Percentiles rank a stretch among this genome's conserved stretches.
Evolutionary conservation across 202 grass and related monocot species (phyloP).

Genomic region (Elaeis oleifera): DNA sequence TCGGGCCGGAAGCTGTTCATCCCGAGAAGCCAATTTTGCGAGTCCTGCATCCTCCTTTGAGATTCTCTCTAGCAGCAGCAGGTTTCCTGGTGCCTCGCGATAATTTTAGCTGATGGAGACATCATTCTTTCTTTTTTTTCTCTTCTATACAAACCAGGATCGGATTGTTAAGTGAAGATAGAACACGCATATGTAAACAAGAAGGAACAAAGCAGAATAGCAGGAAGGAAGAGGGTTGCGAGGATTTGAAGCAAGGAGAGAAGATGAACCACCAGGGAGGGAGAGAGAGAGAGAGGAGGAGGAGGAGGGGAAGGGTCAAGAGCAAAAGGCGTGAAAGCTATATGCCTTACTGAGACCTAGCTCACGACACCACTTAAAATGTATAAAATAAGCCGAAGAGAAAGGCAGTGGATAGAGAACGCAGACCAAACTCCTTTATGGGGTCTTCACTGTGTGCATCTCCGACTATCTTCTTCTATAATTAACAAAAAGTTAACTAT

Average conservation of each 20-base stretch:
- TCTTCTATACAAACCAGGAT: no score
- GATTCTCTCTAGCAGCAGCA: not conserved
- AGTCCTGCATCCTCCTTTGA: not conserved
- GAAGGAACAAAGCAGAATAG: not conserved
- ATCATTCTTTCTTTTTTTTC: no score
- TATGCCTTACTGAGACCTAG: conserved; percentile 22
- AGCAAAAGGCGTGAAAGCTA: conserved; percentile 13
- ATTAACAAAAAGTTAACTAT: no score
- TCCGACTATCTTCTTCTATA: no score
- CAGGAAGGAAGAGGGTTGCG: no score
- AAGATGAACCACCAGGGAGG: not conserved
- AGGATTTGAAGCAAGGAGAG: not conserved
- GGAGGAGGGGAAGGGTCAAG: conserved; percentile 2
- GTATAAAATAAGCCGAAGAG: not conserved
- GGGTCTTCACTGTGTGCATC: no score
- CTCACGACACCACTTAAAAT: conserved; percentile 12
- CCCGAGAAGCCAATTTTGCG: not conserved
- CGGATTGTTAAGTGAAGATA: no score
- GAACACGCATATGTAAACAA: no score
- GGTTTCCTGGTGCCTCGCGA: not conserved
- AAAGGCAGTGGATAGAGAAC: no score
- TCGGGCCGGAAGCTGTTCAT: not conserved
- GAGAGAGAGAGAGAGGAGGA: not conserved
- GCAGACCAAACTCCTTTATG: no score
- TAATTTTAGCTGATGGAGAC: no score